phyloP scores from a whole-genome alignment of 2,329 filamentous ascomycete species.

The Aspergillus amoenus region DNA sequence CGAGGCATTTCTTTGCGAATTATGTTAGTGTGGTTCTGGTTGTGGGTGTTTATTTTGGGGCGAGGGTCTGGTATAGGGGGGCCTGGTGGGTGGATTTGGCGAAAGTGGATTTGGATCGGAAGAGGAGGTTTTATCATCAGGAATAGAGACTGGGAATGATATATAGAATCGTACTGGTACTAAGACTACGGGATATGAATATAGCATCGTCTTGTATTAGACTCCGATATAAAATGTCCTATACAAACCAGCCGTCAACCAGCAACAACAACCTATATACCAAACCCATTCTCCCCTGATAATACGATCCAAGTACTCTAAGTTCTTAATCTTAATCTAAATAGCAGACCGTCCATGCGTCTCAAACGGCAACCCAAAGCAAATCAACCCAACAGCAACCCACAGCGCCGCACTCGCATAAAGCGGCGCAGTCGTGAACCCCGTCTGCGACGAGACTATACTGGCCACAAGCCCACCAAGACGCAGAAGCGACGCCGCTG shows the following conservation, averaged over 20 bases:
- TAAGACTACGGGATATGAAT: too few relatives aligned
- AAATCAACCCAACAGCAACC: conserved; percentile 44
- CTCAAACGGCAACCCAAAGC: conserved; percentile 47
- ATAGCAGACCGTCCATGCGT: conserved; percentile 36
- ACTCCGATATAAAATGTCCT: neutral
- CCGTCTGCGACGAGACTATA: conserved; percentile 45
- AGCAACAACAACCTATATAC: neutral
- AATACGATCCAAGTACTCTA: too few relatives aligned
- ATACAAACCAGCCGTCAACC: neutral
- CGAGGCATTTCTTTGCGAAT: conserved; percentile 47
- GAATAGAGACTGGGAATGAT: too few relatives aligned
- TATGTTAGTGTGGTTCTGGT: conserved; percentile 46
- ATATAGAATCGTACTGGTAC: too few relatives aligned
- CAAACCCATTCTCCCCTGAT: too few relatives aligned
- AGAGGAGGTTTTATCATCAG: conserved; percentile 5
- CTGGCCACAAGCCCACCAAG: conserved; percentile 42
- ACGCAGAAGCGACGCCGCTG: conserved; percentile 34
- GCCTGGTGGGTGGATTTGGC: conserved; percentile 32
- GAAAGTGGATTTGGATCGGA: conserved; percentile 34
- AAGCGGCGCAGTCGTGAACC: conserved; percentile 46
- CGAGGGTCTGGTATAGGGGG: conserved; percentile 40
- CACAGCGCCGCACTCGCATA: conserved; percentile 48
- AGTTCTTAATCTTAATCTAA: neutral
- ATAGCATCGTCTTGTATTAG: too few relatives aligned
- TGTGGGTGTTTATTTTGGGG: conserved; percentile 36